phyloP scores from a whole-genome alignment of 768 basidiomycete species.

The Xanthoconium purpureum region DNA sequence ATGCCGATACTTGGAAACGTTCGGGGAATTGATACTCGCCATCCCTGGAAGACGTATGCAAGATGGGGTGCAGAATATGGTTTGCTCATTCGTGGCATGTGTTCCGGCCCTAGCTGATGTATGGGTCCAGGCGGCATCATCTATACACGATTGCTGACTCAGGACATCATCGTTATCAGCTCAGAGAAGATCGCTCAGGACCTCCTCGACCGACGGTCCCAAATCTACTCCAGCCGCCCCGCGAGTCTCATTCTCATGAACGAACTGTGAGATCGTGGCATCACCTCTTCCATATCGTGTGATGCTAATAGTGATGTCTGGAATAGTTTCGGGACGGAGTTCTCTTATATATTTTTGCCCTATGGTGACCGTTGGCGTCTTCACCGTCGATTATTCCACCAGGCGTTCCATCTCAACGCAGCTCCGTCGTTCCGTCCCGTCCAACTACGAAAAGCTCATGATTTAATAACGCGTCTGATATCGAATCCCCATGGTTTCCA shows the following conservation, averaged over 20 bases:
- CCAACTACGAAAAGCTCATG: constrained; percentile 33
- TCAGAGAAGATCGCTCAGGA: constrained; percentile 26
- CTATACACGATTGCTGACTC: constrained; percentile 23
- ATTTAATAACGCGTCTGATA: constrained; percentile 28
- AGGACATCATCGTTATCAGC: constrained; percentile 25
- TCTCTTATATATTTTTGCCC: constrained; percentile 23
- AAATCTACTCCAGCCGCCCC: constrained; percentile 27
- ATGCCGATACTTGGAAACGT: constrained; percentile 22
- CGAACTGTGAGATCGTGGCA: constrained; percentile 16
- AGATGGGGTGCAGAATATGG: constrained; percentile 22
- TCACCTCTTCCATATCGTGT: not conserved
- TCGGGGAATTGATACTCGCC: constrained; percentile 10
- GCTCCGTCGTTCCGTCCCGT: constrained; percentile 29
- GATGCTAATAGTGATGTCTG: not conserved
- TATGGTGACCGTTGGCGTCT: constrained; percentile 30
- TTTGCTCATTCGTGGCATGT: not conserved
- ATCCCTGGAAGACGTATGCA: constrained; percentile 25
- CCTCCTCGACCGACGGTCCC: constrained; percentile 21
- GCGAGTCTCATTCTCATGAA: constrained; percentile 9
- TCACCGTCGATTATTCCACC: constrained; percentile 35
- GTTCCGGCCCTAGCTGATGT: not conserved
- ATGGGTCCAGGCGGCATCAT: constrained; percentile 18
- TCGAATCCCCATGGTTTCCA: constrained; percentile 20
- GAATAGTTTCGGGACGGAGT: constrained; percentile 24
- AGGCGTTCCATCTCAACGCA: constrained; percentile 33